These are phyloP conservation scores for Didymellaceae sp. DNA, from an alignment of 2,329 filamentous ascomycete genomes.

Conservation along the genomic window DNA sequence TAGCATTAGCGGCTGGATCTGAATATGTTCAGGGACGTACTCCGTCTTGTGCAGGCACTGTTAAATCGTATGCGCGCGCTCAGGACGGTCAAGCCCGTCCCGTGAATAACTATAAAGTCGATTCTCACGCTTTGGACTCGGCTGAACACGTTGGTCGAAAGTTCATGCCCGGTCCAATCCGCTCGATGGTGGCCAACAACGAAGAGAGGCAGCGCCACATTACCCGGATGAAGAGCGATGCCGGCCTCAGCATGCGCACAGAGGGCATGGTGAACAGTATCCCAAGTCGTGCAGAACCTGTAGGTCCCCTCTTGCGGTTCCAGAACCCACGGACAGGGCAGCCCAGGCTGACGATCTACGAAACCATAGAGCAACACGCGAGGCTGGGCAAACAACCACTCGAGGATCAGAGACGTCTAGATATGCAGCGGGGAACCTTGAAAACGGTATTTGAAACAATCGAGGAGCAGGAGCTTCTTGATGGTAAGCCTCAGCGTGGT, in stretches of 20 bases:
- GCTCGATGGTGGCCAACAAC: background rate
- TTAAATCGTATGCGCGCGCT: background rate
- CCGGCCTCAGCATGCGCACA: background rate
- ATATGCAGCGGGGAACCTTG: background rate
- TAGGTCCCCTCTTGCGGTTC: conserved; percentile 5
- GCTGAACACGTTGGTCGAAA: background rate
- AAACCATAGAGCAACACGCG: conserved; percentile 4
- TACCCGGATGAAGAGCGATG: background rate
- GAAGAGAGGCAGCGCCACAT: background rate
- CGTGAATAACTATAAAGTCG: background rate
- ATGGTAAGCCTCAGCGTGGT: conserved; percentile 3
- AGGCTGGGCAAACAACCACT: conserved; percentile 1
- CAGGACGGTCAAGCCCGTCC: background rate
- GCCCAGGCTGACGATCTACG: conserved; percentile 13
- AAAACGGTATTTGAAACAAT: conserved; percentile 10
- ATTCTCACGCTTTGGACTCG: background rate
- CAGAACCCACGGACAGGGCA: conserved; percentile 2
- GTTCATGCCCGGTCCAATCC: background rate
- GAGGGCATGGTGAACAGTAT: background rate
- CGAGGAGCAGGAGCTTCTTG: conserved; percentile 5
- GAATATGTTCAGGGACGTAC: background rate
- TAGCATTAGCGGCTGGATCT: background rate
- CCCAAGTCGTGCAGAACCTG: background rate
- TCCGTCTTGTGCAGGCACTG: background rate
- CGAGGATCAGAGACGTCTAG: conserved; percentile 1